Conservation (phyloP, 2,329 filamentous ascomycete species). For the Diaporthe sp. region DNA sequence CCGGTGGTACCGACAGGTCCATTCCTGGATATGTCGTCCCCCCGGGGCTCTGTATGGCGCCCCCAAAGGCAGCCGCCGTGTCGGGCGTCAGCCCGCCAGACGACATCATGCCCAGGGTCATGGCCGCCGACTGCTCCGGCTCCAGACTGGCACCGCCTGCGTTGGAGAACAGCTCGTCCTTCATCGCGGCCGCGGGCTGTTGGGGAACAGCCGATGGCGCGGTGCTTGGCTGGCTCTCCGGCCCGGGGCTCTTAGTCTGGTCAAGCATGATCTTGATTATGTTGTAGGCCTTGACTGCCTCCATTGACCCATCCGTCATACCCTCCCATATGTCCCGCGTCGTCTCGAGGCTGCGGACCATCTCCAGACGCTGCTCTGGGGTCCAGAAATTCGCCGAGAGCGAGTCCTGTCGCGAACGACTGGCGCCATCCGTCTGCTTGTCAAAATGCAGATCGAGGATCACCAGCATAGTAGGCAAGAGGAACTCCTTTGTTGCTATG, state of each 20-base stretch:
- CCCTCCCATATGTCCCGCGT: constrained; percentile 85
- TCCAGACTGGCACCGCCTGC: constrained; percentile 45
- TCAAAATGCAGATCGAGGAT: constrained; percentile 85
- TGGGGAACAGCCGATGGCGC: constrained; percentile 35
- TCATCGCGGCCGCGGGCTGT: constrained; percentile 38
- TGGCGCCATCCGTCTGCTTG: constrained; percentile 60
- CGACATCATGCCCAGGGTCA: constrained; percentile 57
- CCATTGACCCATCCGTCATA: constrained; percentile 82
- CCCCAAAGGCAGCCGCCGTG: constrained; percentile 44
- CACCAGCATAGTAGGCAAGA: constrained; percentile 87
- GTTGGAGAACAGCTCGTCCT: constrained; percentile 45
- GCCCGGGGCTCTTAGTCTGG: constrained; percentile 73
- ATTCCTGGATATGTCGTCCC: constrained; percentile 58
- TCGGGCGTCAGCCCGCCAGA: constrained; percentile 52
- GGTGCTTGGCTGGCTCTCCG: constrained; percentile 25
- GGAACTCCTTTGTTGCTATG: constrained; percentile 85
- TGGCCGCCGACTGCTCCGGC: constrained; percentile 56
- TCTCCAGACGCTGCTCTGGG: constrained; percentile 74
- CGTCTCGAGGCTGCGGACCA: constrained; percentile 80
- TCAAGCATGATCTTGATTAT: constrained; percentile 87
- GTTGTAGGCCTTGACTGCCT: constrained; percentile 87
- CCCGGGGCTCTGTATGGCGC: constrained; percentile 52
- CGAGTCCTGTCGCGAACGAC: constrained; percentile 51
- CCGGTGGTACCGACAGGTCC: constrained; percentile 53
- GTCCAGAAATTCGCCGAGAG: constrained; percentile 69